A percentile compares a stretch with the other conserved stretches of the same genome.
Conservation (phyloP, 169 alveolate species). For the Prorocentrum cordatum region DNA sequence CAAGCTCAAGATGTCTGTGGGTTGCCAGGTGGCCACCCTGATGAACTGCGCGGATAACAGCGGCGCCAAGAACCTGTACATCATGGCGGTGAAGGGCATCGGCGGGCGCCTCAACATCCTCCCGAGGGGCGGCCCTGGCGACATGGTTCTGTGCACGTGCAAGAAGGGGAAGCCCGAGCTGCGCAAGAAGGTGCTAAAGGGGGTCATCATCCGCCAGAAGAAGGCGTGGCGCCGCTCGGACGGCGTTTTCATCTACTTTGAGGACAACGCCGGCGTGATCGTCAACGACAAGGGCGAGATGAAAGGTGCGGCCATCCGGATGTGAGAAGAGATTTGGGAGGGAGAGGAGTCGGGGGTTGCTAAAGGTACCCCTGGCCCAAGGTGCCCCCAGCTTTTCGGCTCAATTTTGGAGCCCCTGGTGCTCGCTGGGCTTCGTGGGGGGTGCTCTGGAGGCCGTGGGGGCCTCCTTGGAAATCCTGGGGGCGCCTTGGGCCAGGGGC, state of each 20-base stretch:
- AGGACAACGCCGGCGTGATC: conserved; percentile 86
- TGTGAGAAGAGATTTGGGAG: too few relatives aligned
- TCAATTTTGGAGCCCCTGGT: too few relatives aligned
- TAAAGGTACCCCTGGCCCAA: too few relatives aligned
- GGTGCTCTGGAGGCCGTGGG: too few relatives aligned
- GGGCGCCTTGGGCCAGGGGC: too few relatives aligned
- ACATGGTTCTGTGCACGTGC: conserved; percentile 94
- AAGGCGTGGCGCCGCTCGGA: conserved; percentile 98
- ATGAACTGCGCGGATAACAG: conserved; percentile 45
- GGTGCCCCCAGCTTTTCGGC: too few relatives aligned
- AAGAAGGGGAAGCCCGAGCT: conserved; percentile 81
- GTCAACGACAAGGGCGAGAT: conserved; percentile 98
- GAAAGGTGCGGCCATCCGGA: conserved; percentile 99
- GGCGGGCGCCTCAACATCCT: conserved; percentile 94
- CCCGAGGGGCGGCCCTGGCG: conserved; percentile 99
- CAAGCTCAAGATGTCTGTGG: conserved; percentile 32
- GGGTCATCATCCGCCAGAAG: conserved; percentile 97
- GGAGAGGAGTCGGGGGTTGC: too few relatives aligned
- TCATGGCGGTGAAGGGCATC: conserved; percentile 81
- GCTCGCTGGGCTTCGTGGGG: too few relatives aligned
- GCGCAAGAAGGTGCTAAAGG: conserved; percentile 93
- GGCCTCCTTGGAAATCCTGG: too few relatives aligned
- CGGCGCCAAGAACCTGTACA: conserved; percentile 58
- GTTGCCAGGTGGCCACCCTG: conserved; percentile 35
- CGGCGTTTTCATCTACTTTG: conserved; percentile 96